These are phyloP conservation scores for Candida incommunis DNA, from an alignment of 805 yeast species.

Conservation along the genomic window DNA sequence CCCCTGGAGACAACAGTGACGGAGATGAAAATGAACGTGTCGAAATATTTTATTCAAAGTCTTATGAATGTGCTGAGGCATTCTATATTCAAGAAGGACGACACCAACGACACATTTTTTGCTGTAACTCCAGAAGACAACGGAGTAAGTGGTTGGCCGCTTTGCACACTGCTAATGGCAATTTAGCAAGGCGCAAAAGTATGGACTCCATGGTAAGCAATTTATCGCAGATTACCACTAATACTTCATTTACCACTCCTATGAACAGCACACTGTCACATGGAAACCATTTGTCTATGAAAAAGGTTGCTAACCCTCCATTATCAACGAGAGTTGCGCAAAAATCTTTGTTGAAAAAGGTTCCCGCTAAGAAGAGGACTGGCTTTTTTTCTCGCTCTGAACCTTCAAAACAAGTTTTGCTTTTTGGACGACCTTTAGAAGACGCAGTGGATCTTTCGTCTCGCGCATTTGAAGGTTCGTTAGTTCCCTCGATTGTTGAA, in stretches of 20 bases:
- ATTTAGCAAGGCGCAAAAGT: background rate
- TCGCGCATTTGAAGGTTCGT: constrained; percentile 27
- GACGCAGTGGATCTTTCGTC: constrained; percentile 40
- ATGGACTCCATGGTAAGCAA: background rate
- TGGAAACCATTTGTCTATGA: background rate
- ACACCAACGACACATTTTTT: constrained; percentile 37
- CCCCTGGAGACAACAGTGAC: no score
- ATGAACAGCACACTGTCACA: background rate
- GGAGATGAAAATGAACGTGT: background rate
- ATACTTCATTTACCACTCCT: background rate
- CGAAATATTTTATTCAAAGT: background rate
- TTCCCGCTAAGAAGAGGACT: background rate
- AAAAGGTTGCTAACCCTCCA: background rate
- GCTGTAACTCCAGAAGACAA: constrained; percentile 69
- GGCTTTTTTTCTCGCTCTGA: constrained; percentile 4
- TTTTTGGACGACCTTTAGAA: constrained; percentile 50
- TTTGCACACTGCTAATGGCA: constrained; percentile 20
- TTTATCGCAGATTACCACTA: background rate
- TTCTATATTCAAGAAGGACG: background rate
- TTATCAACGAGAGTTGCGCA: no score
- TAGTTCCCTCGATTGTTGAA: constrained; percentile 62
- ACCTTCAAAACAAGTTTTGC: constrained; percentile 19
- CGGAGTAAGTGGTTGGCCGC: constrained; percentile 58
- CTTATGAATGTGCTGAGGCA: background rate
- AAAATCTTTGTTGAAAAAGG: constrained; percentile 5